Conservation (phyloP, 768 basidiomycete genomes). For the Omphalotus guepiniiformis region DNA sequence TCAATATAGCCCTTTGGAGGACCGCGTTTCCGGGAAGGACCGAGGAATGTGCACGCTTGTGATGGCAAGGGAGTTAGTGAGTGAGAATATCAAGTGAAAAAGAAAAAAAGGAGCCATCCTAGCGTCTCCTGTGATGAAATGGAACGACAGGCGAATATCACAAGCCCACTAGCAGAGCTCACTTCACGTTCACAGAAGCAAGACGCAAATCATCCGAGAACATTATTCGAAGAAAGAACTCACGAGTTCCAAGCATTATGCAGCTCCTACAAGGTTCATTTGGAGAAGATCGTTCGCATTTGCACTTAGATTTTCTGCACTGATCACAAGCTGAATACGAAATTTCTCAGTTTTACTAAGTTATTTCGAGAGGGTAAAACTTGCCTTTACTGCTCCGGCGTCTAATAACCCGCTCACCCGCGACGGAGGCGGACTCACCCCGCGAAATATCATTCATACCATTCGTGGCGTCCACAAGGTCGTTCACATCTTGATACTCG, state of each 20-base stretch:
- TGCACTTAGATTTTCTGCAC: conserved; percentile 87
- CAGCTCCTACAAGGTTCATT: conserved; percentile 75
- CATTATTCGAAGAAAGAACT: no score
- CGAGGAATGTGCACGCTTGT: conserved; percentile 72
- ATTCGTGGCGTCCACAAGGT: conserved; percentile 44
- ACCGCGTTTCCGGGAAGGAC: conserved; percentile 78
- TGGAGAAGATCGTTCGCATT: conserved; percentile 67
- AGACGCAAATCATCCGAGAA: no score
- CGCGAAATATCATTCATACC: conserved; percentile 17
- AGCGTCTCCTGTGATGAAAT: neutral
- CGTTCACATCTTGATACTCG: conserved; percentile 60
- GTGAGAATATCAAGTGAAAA: conserved; percentile 3
- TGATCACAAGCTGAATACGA: conserved; percentile 69
- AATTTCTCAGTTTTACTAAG: no score
- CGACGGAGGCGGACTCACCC: conserved; percentile 16
- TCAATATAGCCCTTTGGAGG: conserved; percentile 95
- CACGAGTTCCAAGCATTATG: conserved; percentile 66
- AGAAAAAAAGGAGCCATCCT: conserved; percentile 2
- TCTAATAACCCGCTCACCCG: conserved; percentile 49
- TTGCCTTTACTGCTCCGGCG: conserved; percentile 75
- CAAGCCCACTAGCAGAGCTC: no score
- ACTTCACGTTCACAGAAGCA: no score
- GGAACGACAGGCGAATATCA: neutral
- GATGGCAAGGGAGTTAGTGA: neutral
- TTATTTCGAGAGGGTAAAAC: conserved; percentile 17